These are phyloP conservation scores for Nitzschia palea DNA, from an alignment of 108 stramenopile genomes.

Conservation along the genomic window DNA sequence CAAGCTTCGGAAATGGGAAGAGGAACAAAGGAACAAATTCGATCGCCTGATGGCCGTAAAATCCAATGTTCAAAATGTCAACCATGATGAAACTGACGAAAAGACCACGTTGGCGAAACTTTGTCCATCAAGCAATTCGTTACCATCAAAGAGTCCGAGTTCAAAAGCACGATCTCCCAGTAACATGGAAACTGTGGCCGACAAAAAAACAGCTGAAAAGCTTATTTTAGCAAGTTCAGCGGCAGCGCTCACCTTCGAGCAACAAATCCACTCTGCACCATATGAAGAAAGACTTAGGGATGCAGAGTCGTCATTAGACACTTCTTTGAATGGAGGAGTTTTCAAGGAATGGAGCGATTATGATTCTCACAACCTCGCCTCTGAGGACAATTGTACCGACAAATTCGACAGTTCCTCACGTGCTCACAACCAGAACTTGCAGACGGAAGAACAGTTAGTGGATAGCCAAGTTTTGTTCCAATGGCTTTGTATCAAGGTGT, in stretches of 20 bases:
- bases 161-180: conserved; percentile 11
- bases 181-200: conserved; percentile 13
- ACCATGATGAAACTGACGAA: neutral
- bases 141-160: neutral
- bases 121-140: neutral
- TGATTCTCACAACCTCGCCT: neutral
- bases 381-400: no score
- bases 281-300: neutral
- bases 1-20: conserved; percentile 64
- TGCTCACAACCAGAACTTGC: no score
- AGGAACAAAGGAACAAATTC: conserved; percentile 26
- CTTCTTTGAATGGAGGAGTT: neutral
- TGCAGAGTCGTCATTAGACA: neutral
- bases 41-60: conserved; percentile 18
- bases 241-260: conserved; percentile 62
- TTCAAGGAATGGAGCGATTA: neutral
- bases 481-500: conserved; percentile 27
- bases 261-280: conserved; percentile 1
- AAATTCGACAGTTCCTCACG: no score
- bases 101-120: neutral
- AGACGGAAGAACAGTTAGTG: neutral
- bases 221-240: conserved; percentile 68
- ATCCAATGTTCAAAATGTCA: neutral
- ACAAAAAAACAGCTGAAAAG: conserved; percentile 62
- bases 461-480: neutral